Evolutionary conservation across 257 asterid genomes (phyloP), one percentile per base, ranked within the genome.

Genomic region (Capsicum baccatum): DNA sequence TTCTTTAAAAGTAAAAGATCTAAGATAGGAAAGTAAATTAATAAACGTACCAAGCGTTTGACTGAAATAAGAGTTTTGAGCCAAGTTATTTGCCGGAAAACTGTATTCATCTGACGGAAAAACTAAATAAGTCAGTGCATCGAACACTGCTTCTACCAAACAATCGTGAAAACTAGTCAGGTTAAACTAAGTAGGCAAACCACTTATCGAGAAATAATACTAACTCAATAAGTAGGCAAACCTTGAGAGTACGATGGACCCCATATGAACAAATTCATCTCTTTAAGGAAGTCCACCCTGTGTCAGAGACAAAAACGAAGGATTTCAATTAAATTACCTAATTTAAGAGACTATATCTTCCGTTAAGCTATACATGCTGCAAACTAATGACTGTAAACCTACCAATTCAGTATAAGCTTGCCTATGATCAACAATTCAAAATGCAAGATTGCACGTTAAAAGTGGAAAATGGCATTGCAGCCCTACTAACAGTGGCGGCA

Each of bases 181-280:
- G 17, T 11, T 70, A 26, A 66, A 44, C 83, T 76, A 83, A 74
- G 79, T 37, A 76, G 59, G 52, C 60, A 19, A 54, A 56, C 37
- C 14, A 79, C 71, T 58, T 47, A 39, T 35, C 58, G 52, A 10
- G 62, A 88, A 35, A 39, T 86, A 44, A 14, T 19, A 39, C 16
- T 70, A 70, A 70, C 56, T 42, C 74, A 42, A 70, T 47, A 6
- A 44, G 55, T 9, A 35, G 37, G 66, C 70, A 52, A 64, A 84
- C 84, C 91, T 88, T 85, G 89, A 86, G 16, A 54, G 80, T 86
- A 71, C 73, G 89, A 74, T 64, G 86, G 79, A 63, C 85, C 91
- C 95, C 91, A 90, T 59, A 87, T 87, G 59, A 86, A 76, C 39
- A 86, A 88, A 88, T 93, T 93, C 97, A 91, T 90, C 47, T 55